These are phyloP conservation scores for Tritrichomonas foetus DNA, from an alignment of 208 protist genomes.

Conservation along the genomic window DNA sequence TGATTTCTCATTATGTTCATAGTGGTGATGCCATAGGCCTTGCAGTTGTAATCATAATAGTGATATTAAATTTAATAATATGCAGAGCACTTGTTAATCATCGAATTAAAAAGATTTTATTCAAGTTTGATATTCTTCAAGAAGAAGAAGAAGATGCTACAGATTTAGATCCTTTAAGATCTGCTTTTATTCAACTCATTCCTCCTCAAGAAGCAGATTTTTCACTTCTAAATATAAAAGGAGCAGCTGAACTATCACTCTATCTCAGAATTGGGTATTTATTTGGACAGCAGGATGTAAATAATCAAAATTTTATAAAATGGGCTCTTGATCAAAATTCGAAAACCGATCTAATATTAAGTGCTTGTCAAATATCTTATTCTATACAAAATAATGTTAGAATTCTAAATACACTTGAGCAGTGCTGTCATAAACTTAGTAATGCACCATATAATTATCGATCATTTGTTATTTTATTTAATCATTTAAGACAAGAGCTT, in stretches of 20 bases:
- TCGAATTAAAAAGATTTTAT: neutral
- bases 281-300: neutral
- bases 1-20: neutral
- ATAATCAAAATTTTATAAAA: neutral
- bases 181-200: neutral
- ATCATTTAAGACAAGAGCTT: neutral
- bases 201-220: neutral
- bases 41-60: neutral
- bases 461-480: neutral
- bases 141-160: neutral
- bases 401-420: neutral
- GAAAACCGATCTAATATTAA: neutral
- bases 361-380: constrained; percentile 19
- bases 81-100: neutral
- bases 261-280: constrained; percentile 1
- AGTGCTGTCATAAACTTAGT: neutral
- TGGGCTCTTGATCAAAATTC: neutral
- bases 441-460: neutral
- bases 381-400: neutral
- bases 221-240: neutral
- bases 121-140: neutral
- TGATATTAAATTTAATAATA: neutral
- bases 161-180: neutral
- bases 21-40: neutral
- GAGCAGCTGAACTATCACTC: neutral